Evolutionary conservation across 1,139 yeast genomes (phyloP), one percentile per base, ranked within the genome.

Genomic region (Kodamaea derodonti): DNA sequence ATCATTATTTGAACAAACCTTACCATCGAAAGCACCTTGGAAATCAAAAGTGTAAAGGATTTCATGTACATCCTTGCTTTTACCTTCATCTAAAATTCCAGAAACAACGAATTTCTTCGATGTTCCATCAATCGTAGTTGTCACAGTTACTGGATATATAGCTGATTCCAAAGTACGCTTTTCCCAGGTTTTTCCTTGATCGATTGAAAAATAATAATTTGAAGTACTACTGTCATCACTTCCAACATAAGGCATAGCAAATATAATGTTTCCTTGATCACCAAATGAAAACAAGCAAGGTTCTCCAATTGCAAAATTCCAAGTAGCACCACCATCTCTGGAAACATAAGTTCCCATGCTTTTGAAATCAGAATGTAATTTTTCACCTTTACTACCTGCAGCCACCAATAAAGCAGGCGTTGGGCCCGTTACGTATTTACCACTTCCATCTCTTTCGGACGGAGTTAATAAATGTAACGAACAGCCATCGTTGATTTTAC

Each of bases 111-210:
- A 80, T 38, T 72, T 72, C 22, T 71, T 62, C 1, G 88, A 76
- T 0, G 92, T 73, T 2, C 94, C 87, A 57, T 85, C 95, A n/a
- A 80, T 70, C 1, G 85, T 75, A 1, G 90, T 76, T 1, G 76
- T 57, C 14, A 84, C 50, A 15, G 54, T 52, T 11, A 60, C 40
- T 1, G 87, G 83, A 17, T 61, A 48, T 5, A 80, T 48, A 1
- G 67, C 46, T 8, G 46, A 41, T n/a, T 76, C 80, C n/a, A 87
- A 53, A 13, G 69, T 62, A 17, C 65, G 56, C 16, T 65, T 62
- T 2, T 56, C 46, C 94, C 95, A 88, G 1, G 79, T 57, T 14
- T 61, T 52, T 24, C 95, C 96, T 52, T 85, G 92, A 52, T 87
- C 88, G 28, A 82, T 55, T 0, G 95, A 84, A 48, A 68, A 87